Evolutionary conservation across 768 basidiomycete genomes (phyloP).

Genomic region (Mycena belliarum): DNA sequence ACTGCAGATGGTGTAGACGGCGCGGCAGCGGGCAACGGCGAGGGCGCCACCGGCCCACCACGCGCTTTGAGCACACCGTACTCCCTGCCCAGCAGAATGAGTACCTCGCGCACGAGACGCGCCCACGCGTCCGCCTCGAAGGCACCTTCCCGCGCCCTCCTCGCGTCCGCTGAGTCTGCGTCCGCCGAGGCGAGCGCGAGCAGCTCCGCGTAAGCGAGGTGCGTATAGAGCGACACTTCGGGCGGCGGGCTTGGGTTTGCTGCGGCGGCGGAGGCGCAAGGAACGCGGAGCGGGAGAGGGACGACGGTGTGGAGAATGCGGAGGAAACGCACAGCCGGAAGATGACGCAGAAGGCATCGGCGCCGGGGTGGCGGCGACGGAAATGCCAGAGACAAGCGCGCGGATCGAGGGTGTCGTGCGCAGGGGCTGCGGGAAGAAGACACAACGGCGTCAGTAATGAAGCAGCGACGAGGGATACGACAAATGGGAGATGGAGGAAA

Average conservation of each 20-base stretch:
- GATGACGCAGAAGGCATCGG: conserved; percentile 18
- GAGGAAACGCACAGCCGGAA: neutral
- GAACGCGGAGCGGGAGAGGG: conserved; percentile 38
- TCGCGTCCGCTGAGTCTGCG: conserved; percentile 16
- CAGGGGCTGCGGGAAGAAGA: conserved; percentile 52
- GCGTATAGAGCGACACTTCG: conserved; percentile 54
- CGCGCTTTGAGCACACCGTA: conserved; percentile 65
- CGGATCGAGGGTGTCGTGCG: conserved; percentile 13
- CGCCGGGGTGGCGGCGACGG: conserved; percentile 43
- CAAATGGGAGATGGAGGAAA: no score
- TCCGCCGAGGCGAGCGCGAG: conserved; percentile 46
- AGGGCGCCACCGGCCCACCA: conserved; percentile 36
- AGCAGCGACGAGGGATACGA: no score
- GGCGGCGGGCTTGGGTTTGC: no score
- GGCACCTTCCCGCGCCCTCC: conserved; percentile 27
- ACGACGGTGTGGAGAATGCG: conserved; percentile 6
- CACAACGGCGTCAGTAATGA: no score
- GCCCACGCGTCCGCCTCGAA: conserved; percentile 50
- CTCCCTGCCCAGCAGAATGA: conserved; percentile 65
- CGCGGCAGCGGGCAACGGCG: neutral
- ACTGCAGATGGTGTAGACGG: conserved; percentile 7
- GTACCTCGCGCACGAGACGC: conserved; percentile 54
- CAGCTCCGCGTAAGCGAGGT: conserved; percentile 71
- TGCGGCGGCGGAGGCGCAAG: conserved; percentile 27
- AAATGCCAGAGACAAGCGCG: conserved; percentile 64